Evolutionary conservation across 2,329 filamentous ascomycete genomes (phyloP).

Genomic region (Cryphonectria carpinicola): DNA sequence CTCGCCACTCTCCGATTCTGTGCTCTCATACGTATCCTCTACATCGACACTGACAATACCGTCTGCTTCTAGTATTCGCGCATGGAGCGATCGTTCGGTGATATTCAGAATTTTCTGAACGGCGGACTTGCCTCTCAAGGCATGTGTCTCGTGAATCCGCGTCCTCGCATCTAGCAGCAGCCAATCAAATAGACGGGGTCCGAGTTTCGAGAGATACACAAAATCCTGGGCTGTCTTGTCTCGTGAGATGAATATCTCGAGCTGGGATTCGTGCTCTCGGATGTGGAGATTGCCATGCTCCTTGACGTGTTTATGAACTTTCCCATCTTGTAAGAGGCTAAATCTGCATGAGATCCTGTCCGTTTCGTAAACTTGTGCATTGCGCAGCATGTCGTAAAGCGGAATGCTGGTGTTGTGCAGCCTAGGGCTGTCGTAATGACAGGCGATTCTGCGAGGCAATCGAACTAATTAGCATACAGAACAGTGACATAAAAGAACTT

Average conservation of each 20-base stretch:
- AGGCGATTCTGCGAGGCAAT: conserved; percentile 34
- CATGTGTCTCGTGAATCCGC: conserved; percentile 7
- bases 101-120: not conserved
- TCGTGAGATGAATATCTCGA: conserved; percentile 41
- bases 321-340: conserved; percentile 35
- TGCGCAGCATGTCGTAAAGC: conserved; percentile 34
- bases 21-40: not conserved
- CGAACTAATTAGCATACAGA: not conserved
- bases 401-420: conserved; percentile 17
- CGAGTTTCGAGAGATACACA: conserved; percentile 37
- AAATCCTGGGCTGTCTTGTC: conserved; percentile 35
- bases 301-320: conserved; percentile 26
- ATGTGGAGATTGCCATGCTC: conserved; percentile 37
- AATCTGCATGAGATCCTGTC: conserved; percentile 37
- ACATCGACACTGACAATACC: conserved; percentile 25
- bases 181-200: conserved; percentile 38
- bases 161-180: conserved; percentile 39
- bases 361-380: conserved; percentile 37
- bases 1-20: not conserved
- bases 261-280: conserved; percentile 30
- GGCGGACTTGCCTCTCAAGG: conserved; percentile 23
- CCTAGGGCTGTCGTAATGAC: conserved; percentile 35
- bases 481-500: not conserved
- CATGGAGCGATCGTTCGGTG: not conserved
- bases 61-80: conserved; percentile 27